Percentiles rank a stretch among this genome's conserved stretches.
Conservation (phyloP, 192 early-diverging fungal species). For the Powellomyces hirtus region DNA sequence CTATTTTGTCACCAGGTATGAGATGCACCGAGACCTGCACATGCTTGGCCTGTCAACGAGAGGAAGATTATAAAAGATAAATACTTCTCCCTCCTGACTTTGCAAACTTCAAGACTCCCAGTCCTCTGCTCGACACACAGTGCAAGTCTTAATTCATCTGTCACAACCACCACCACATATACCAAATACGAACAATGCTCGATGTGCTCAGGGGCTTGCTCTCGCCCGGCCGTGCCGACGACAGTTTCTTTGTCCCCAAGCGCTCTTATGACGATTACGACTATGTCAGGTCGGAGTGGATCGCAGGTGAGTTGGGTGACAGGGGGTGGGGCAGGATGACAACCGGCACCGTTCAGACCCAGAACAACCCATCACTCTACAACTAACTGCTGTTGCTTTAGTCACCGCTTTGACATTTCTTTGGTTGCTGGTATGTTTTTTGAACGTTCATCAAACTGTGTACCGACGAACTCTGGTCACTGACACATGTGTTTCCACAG, state of each 20-base stretch:
- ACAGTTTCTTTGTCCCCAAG: slow-evolving; percentile 18
- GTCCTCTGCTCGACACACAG: too few species aligned
- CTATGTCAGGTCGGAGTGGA: slow-evolving; percentile 18
- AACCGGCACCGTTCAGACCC: background rate
- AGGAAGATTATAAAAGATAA: too few species aligned
- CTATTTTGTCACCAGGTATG: too few species aligned
- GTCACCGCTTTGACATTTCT: slow-evolving; percentile 12
- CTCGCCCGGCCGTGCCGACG: too few species aligned
- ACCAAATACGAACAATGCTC: too few species aligned
- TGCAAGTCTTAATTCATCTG: too few species aligned
- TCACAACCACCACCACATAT: too few species aligned
- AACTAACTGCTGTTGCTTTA: background rate
- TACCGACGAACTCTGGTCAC: background rate
- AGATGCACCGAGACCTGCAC: too few species aligned
- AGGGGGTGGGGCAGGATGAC: background rate
- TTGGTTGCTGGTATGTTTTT: slow-evolving; percentile 5
- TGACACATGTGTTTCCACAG: background rate
- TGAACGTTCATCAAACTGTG: background rate
- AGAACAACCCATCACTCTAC: background rate
- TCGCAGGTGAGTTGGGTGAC: slow-evolving; percentile 5
- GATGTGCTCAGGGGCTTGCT: too few species aligned
- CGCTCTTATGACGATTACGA: slow-evolving; percentile 13
- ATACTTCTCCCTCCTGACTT: too few species aligned
- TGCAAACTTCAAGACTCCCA: too few species aligned
- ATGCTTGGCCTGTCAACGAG: too few species aligned